These are phyloP conservation scores for Cucurbita argyrosperma DNA, from an alignment of 306 rosid genomes.

Conservation along the genomic window DNA sequence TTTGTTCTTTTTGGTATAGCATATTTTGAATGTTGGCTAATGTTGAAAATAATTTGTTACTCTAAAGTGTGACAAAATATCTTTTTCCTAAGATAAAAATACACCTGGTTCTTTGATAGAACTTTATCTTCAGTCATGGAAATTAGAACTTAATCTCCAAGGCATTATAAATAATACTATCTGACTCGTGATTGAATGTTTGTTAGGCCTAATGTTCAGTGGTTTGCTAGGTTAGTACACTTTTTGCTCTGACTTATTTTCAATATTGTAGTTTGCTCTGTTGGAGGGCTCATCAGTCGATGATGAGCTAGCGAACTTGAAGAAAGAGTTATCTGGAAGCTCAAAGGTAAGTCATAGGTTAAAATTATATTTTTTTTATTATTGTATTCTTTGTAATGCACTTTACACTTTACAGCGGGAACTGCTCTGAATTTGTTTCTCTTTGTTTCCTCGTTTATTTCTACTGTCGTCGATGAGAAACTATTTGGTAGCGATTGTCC, in stretches of 20 bases:
- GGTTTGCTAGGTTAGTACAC: neutral
- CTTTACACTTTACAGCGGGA: neutral
- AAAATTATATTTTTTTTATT: no score
- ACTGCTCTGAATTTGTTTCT: neutral
- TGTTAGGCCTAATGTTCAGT: neutral
- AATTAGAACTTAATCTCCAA: neutral
- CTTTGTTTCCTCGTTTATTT: no score
- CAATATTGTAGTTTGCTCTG: constrained; percentile 65
- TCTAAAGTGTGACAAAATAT: neutral
- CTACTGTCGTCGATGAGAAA: no score
- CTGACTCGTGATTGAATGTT: neutral
- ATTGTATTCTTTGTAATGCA: neutral
- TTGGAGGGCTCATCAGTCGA: constrained; percentile 80
- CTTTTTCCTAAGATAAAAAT: neutral
- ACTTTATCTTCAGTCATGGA: neutral
- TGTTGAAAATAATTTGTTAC: neutral
- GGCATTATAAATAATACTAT: neutral
- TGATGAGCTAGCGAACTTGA: constrained; percentile 31
- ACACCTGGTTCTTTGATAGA: neutral
- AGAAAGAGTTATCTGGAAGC: constrained; percentile 48
- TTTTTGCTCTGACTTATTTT: neutral
- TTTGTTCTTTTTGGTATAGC: neutral
- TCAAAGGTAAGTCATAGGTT: constrained; percentile 35
- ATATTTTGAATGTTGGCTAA: neutral
- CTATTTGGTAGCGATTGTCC: no score